phyloP scores from a whole-genome alignment of 179 eudicot genomes.

The Corrigiola litoralis region DNA sequence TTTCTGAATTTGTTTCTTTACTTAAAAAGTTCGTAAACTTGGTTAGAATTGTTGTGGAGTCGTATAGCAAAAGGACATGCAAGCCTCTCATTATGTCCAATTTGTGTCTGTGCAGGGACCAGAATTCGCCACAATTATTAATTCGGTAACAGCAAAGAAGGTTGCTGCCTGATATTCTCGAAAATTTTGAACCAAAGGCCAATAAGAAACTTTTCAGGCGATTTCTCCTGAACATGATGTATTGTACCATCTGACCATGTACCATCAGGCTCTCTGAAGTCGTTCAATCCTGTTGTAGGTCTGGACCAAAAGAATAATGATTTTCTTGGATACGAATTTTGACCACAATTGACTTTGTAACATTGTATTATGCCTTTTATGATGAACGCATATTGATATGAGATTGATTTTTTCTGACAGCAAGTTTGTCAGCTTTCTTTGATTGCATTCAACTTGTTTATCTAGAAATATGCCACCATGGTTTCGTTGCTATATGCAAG shows the following conservation, averaged over 20 bases:
- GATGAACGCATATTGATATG: not conserved
- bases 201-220: not conserved
- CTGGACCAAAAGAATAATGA: conserved; percentile 14
- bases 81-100: no score
- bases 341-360: conserved; percentile 7
- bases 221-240: not conserved
- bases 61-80: no score
- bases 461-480: no score
- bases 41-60: no score
- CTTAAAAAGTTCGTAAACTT: no score
- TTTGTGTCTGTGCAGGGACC: conserved; percentile 56
- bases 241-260: conserved; percentile 1
- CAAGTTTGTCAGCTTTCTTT: no score
- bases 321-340: conserved; percentile 12
- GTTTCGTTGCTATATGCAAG: no score
- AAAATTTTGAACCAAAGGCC: conserved; percentile 8
- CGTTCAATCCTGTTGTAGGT: not conserved
- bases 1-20: not conserved
- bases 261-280: conserved; percentile 1
- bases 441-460: no score
- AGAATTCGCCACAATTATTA: conserved; percentile 85
- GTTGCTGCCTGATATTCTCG: conserved; percentile 63
- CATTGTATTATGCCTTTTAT: not conserved
- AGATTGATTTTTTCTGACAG: no score
- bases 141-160: conserved; percentile 87